Percentiles rank a stretch among this genome's conserved stretches.
Conservation (phyloP, 108 stramenopile species). For the Ochromonas danica region DNA sequence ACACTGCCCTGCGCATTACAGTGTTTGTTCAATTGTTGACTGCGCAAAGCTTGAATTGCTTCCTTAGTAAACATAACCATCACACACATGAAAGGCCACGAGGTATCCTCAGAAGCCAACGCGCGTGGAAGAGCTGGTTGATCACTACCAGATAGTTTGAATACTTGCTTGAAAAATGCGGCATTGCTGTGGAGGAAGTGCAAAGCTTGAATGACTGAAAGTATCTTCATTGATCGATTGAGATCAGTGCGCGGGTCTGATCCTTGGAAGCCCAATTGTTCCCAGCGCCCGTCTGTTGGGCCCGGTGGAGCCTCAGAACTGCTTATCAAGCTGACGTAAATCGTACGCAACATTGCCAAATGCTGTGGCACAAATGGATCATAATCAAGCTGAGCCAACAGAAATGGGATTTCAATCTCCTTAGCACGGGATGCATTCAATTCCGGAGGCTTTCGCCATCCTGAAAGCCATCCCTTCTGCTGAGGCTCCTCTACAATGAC, state of each 20-base stretch:
- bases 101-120: too few species aligned
- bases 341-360: slow-evolving; percentile 4
- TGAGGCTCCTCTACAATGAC: neutral
- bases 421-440: neutral
- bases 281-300: neutral
- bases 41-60: neutral
- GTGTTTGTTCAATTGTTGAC: neutral
- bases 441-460: too few species aligned
- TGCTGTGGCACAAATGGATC: neutral
- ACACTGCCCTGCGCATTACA: neutral
- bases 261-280: slow-evolving; percentile 28
- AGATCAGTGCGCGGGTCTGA: slow-evolving; percentile 26
- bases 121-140: too few species aligned
- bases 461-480: too few species aligned
- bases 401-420: slow-evolving; percentile 9
- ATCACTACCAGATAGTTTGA: too few species aligned
- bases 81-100: slow-evolving; percentile 18
- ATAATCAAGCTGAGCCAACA: slow-evolving; percentile 30
- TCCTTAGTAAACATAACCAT: slow-evolving; percentile 9
- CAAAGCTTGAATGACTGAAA: neutral
- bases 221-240: slow-evolving; percentile 34
- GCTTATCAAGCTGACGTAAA: neutral
- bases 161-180: too few species aligned
- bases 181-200: too few species aligned
- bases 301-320: neutral